A percentile compares a stretch with the other conserved stretches of the same genome.
Conservation (phyloP, 208 protist genomes). For the Leishmania gerbilli region DNA sequence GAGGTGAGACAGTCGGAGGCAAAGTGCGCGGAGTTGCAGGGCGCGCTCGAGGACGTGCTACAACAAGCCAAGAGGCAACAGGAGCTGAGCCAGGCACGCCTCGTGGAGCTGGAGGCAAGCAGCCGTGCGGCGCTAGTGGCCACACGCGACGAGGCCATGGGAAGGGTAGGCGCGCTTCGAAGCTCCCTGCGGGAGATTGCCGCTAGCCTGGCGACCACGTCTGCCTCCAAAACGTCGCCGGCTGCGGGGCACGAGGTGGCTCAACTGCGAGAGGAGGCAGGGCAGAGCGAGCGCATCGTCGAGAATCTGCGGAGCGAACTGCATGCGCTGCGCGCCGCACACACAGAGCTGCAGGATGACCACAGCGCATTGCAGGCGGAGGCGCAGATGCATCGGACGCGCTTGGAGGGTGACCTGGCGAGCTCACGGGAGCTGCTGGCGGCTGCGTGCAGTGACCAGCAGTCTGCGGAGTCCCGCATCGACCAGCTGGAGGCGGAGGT, state of each 20-base stretch:
- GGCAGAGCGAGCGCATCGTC: background rate
- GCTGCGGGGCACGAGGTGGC: constrained; percentile 7
- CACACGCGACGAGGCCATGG: constrained; percentile 17
- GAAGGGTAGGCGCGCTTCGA: constrained; percentile 16
- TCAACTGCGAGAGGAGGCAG: constrained; percentile 1
- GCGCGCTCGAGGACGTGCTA: constrained; percentile 22
- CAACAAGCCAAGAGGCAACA: constrained; percentile 21
- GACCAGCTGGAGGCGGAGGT: constrained; percentile 36
- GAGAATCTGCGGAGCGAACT: constrained; percentile 18
- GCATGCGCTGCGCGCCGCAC: constrained; percentile 11
- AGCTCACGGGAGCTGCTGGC: constrained; percentile 22
- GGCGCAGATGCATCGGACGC: constrained; percentile 11
- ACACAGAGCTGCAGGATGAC: constrained; percentile 23
- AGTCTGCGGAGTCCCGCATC: constrained; percentile 20
- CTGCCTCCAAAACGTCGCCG: background rate
- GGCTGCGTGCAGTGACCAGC: background rate
- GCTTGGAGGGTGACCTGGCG: constrained; percentile 23
- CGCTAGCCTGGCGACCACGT: background rate
- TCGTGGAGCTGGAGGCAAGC: constrained; percentile 15
- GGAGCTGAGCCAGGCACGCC: constrained; percentile 17
- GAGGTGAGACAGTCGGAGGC: constrained; percentile 20
- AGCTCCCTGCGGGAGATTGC: constrained; percentile 6
- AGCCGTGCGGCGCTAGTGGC: constrained; percentile 20
- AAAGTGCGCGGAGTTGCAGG: constrained; percentile 23
- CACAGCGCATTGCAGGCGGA: constrained; percentile 13